phyloP scores from a whole-genome alignment of 768 basidiomycete species.

The Lentinula aciculospora region DNA sequence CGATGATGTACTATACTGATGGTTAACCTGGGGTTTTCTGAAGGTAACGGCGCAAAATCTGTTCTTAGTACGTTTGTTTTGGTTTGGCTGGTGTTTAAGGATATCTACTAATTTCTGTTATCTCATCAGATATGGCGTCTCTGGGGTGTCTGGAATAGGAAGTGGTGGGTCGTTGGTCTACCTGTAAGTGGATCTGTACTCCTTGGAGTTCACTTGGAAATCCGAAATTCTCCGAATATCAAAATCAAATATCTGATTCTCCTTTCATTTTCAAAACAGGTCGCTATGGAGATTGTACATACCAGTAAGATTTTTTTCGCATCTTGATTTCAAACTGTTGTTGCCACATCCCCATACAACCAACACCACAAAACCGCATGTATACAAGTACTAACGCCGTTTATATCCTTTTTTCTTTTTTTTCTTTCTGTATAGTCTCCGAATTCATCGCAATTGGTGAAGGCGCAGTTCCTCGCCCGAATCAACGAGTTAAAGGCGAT shows the following conservation, averaged over 20 bases:
- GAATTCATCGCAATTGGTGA: slow-evolving; percentile 4
- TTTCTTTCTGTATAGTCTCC: not conserved
- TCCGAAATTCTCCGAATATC: not conserved
- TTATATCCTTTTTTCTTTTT: no score
- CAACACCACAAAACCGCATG: no score
- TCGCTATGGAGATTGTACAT: slow-evolving; percentile 3
- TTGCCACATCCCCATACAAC: not conserved
- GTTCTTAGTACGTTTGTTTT: not conserved
- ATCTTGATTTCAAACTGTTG: no score
- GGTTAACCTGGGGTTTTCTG: not conserved
- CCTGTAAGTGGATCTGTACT: not conserved
- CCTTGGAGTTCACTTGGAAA: no score
- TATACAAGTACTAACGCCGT: not conserved
- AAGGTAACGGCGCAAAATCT: slow-evolving; percentile 6
- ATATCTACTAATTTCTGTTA: not conserved
- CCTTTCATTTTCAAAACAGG: not conserved
- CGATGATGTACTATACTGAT: no score
- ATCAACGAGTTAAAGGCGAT: not conserved
- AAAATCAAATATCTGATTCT: not conserved
- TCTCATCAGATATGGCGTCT: slow-evolving; percentile 5
- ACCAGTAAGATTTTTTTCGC: not conserved
- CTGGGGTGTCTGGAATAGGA: slow-evolving; percentile 1
- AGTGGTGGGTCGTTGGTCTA: not conserved
- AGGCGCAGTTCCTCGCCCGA: not conserved
- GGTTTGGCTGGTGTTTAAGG: not conserved